These are phyloP conservation scores for Saccharum spontaneum DNA, from an alignment of 176 grass and related monocot species.

Conservation along the genomic window DNA sequence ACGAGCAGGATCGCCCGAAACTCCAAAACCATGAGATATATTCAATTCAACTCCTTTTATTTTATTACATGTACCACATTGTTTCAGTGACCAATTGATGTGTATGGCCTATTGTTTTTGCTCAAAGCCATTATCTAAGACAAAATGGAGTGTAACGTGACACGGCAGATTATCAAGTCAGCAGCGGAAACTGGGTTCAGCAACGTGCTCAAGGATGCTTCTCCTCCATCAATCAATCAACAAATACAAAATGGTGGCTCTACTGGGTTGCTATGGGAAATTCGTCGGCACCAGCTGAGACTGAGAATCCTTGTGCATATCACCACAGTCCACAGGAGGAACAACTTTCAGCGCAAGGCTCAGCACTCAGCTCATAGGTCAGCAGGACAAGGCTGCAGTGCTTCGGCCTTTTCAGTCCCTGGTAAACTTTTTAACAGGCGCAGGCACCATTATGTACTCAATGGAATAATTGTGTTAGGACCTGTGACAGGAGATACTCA, in stretches of 20 bases:
- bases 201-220: background rate
- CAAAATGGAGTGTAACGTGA: background rate
- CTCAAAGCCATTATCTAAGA: background rate
- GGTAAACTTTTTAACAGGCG: background rate
- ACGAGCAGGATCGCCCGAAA: background rate
- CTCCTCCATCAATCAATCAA: background rate
- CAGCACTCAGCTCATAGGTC: background rate
- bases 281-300: background rate
- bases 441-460: constrained; percentile 14
- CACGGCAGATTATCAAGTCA: background rate
- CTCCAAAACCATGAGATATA: background rate
- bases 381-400: background rate
- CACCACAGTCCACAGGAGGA: background rate
- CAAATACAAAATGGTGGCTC: background rate
- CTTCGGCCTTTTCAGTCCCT: background rate
- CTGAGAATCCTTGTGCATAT: background rate
- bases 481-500: constrained; percentile 16
- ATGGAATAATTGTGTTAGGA: background rate
- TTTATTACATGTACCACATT: background rate
- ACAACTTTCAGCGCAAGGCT: background rate
- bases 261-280: background rate
- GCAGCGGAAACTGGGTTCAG: background rate
- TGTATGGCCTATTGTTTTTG: background rate
- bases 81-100: background rate
- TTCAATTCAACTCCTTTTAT: background rate